Conservation (phyloP, 108 stramenopile species). For the Cyclotella atomus region DNA sequence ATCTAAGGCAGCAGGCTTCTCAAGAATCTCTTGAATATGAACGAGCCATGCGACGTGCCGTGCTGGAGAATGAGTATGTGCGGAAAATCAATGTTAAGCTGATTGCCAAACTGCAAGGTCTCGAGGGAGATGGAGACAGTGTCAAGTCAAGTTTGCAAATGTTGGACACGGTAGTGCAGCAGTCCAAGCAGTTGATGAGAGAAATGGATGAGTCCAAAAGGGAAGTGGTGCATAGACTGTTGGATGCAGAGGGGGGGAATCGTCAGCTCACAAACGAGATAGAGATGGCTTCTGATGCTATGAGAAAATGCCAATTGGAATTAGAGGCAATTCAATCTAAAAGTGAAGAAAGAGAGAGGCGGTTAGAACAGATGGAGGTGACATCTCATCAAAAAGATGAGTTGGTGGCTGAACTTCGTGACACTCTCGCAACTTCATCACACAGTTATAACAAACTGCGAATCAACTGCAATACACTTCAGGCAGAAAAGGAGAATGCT, state of each 20-base stretch:
- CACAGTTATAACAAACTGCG: not conserved
- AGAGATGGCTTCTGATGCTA: not conserved
- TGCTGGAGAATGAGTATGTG: not conserved
- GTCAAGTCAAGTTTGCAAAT: not conserved
- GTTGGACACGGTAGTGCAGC: not conserved
- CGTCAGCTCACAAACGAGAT: not conserved
- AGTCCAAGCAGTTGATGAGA: not conserved
- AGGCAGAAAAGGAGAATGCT: not conserved
- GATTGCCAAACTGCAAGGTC: not conserved
- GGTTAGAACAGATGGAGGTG: not conserved
- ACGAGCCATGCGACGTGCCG: not conserved
- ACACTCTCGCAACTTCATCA: not conserved
- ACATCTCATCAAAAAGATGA: not conserved
- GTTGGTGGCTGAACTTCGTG: not conserved
- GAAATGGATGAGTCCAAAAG: not conserved
- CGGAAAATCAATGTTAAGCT: not conserved
- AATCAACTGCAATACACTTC: not conserved
- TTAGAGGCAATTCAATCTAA: not conserved
- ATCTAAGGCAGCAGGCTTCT: not conserved
- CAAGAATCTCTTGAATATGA: not conserved
- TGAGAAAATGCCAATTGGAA: not conserved
- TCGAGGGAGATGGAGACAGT: not conserved
- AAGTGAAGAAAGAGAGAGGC: not conserved
- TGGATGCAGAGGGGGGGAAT: not conserved
- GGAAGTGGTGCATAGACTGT: not conserved